phyloP scores from a whole-genome alignment of 1,284 basidiomycete genomes.

The Mycena citricolor region DNA sequence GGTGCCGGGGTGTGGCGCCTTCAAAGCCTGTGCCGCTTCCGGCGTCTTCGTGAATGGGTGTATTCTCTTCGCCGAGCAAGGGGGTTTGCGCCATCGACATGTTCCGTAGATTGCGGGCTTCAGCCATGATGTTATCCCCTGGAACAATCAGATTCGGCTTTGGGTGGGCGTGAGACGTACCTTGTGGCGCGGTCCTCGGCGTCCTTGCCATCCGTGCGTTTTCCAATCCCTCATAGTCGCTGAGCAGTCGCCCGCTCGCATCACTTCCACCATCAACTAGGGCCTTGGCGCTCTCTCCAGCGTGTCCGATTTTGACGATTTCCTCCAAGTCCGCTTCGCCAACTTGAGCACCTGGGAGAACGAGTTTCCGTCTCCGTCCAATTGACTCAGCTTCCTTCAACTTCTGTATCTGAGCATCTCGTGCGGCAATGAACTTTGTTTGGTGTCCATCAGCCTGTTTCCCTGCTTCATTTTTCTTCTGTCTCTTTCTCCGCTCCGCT shows the following conservation, averaged over 20 bases:
- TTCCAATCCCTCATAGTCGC: slow-evolving; percentile 90
- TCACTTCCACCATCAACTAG: slow-evolving; percentile 81
- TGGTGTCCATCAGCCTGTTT: slow-evolving; percentile 64
- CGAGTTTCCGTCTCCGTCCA: slow-evolving; percentile 82
- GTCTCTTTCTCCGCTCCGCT: slow-evolving; percentile 82
- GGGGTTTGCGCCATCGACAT: slow-evolving; percentile 94
- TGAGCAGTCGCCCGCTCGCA: slow-evolving; percentile 83
- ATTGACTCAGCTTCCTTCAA: slow-evolving; percentile 97
- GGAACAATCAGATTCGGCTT: slow-evolving; percentile 18
- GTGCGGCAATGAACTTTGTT: slow-evolving; percentile 89
- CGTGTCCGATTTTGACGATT: slow-evolving; percentile 97
- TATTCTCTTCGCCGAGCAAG: slow-evolving; percentile 95
- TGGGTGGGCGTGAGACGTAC: slow-evolving; percentile 46
- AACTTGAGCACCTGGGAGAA: slow-evolving; percentile 89
- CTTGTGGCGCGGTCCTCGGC: slow-evolving; percentile 87
- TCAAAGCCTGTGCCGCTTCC: slow-evolving; percentile 86
- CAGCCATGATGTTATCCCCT: slow-evolving; percentile 93
- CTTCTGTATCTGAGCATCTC: slow-evolving; percentile 96
- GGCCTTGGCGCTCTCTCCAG: slow-evolving; percentile 84
- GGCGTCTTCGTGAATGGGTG: slow-evolving; percentile 75
- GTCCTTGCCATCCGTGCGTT: slow-evolving; percentile 89
- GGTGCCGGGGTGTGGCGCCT: slow-evolving; percentile 87
- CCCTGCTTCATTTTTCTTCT: slow-evolving; percentile 58
- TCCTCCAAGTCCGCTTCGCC: slow-evolving; percentile 96
- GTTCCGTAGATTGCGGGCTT: slow-evolving; percentile 92